phyloP scores from a whole-genome alignment of 805 yeast genomes.

The Lipomyces lipofer region DNA sequence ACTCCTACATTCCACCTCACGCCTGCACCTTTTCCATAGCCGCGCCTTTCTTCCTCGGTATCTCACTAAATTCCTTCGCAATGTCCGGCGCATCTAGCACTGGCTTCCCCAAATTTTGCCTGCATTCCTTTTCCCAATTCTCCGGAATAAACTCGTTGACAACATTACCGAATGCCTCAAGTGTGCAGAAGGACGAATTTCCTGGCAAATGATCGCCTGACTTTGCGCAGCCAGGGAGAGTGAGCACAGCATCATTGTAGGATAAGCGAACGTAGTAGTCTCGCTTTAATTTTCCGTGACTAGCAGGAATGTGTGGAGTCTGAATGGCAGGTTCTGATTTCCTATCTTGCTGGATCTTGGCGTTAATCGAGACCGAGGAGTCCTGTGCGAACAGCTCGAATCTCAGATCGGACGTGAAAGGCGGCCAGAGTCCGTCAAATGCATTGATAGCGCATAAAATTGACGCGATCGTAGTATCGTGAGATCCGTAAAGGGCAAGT shows the following conservation, averaged over 20 bases:
- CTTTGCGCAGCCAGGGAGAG: constrained; percentile 27
- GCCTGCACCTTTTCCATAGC: constrained; percentile 21
- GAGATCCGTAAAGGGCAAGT: constrained; percentile 31
- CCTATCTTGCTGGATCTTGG: no score
- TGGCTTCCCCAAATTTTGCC: constrained; percentile 23
- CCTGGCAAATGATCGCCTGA: constrained; percentile 17
- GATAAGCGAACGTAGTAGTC: constrained; percentile 29
- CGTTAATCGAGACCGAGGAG: background rate
- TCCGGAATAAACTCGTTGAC: constrained; percentile 15
- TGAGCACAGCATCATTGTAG: constrained; percentile 26
- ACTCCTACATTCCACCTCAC: no score
- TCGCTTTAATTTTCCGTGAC: background rate
- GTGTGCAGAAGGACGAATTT: constrained; percentile 20
- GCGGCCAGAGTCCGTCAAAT: constrained; percentile 31
- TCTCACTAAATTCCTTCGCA: constrained; percentile 9
- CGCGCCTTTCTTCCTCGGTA: background rate
- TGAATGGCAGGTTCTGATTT: background rate
- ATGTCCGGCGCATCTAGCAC: constrained; percentile 19
- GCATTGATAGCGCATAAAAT: constrained; percentile 27
- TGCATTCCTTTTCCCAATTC: constrained; percentile 25
- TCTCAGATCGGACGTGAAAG: constrained; percentile 31
- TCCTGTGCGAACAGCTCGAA: constrained; percentile 26
- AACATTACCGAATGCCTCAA: constrained; percentile 17
- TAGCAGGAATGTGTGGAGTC: background rate
- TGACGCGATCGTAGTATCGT: constrained; percentile 32